Evolutionary conservation across 2,329 filamentous ascomycete genomes (phyloP).

Genomic region (Chalara sp.): DNA sequence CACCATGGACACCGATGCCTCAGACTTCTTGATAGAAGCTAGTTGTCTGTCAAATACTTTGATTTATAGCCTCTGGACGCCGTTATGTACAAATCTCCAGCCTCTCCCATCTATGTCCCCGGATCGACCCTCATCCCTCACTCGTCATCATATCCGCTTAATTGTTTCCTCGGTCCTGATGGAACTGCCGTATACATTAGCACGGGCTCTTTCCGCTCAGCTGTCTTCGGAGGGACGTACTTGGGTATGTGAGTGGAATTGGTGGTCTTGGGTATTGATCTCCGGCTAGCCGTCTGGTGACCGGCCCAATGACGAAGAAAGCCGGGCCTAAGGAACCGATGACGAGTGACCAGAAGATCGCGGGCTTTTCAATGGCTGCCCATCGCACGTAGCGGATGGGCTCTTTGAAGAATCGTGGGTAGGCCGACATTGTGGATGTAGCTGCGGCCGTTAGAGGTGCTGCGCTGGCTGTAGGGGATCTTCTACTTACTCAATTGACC

Average conservation of each 20-base stretch:
- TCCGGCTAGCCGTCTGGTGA: constrained; percentile 65
- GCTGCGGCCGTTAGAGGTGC: constrained; percentile 16
- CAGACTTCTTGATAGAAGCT: too few species aligned
- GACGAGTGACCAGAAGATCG: constrained; percentile 80
- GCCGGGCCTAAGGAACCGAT: constrained; percentile 70
- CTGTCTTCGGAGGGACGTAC: constrained; percentile 49
- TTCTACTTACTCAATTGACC: constrained; percentile 29
- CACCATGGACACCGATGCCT: too few species aligned
- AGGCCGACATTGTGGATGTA: constrained; percentile 49
- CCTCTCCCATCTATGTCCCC: too few species aligned
- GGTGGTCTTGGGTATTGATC: constrained; percentile 59
- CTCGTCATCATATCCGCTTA: constrained; percentile 54
- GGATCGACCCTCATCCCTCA: neutral
- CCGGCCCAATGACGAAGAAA: constrained; percentile 63
- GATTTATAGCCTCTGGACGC: too few species aligned
- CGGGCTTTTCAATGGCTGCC: constrained; percentile 81
- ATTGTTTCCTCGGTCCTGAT: constrained; percentile 48
- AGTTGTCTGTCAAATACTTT: too few species aligned
- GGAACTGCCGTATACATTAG: constrained; percentile 40
- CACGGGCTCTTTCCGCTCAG: neutral
- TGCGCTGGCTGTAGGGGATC: neutral
- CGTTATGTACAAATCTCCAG: too few species aligned
- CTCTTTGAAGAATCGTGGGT: constrained; percentile 74
- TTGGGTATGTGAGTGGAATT: constrained; percentile 86
- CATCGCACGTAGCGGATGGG: constrained; percentile 83